Base-by-base conservation (phyloP, 352 stramenopile genomes). In the Lagenidium sp. region DNA sequence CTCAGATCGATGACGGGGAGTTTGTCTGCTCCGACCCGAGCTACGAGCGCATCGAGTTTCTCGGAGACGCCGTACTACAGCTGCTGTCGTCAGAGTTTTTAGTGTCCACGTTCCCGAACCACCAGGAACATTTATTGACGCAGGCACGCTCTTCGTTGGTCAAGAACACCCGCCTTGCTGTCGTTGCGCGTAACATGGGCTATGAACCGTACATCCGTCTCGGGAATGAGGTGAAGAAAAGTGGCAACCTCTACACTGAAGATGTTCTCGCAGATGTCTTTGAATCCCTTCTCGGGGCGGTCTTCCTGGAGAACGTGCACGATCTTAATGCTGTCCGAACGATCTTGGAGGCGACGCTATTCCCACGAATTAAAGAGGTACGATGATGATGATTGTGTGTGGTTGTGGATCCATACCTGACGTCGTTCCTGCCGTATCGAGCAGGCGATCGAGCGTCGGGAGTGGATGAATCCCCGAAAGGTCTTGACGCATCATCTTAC, bases 41-140 rank as follows among this genome's bases (percentile, higher is more conserved):
- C 38, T 91, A 91, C 48, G 78, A 91, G 41, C 76, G 81, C 8
- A 82, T 94, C 19, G 81, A 91, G 57, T 94, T 91, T 49, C 60
- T 94, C 11, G 82, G 82, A 6, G 82, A 94, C 19, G 66, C 82
- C 6, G 76, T 94, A 44, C 53, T 94, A 11, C 75, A 94, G 46
- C 39, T 92, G 15, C 55, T 94, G 15, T 85, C 77, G 19, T 89
- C 77, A 0, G 70, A 69, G 24, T 89, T 86, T 31, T 70, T 94
- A 8, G 69, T 90, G 12, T 72, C 90, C 37, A 66, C 69, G 16
- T 83, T 94, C 7, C 81, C 81, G 21, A 71, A 89, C 47, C 80
- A 91, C 30, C 76, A 94, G 28, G 78, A 90, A 32, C 64, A 88
- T 28, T 50, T 94, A 16, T 58, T 94, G 6, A 90, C 74, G 0